Conservation (phyloP, 305 asterid species). For the Solanum hybrid region DNA sequence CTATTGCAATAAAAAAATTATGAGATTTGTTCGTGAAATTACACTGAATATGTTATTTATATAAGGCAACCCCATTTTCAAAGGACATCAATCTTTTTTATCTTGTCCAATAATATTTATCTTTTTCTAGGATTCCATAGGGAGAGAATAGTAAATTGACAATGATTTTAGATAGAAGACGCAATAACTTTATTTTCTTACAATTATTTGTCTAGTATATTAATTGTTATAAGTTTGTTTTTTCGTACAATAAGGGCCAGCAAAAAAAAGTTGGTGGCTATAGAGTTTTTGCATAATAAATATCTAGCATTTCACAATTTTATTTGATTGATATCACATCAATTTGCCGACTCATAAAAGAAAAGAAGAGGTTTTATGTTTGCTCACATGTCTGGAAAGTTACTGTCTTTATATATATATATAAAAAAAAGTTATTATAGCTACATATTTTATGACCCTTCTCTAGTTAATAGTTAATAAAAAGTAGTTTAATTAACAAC, state of each 20-base stretch:
- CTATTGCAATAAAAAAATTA: neutral
- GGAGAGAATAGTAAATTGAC: neutral
- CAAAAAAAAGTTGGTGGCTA: neutral
- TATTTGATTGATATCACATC: neutral
- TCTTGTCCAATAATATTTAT: neutral
- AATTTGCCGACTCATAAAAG: constrained; percentile 5
- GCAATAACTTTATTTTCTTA: neutral
- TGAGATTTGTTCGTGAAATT: neutral
- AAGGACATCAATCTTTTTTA: neutral
- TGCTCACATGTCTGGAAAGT: neutral
- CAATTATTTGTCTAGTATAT: neutral
- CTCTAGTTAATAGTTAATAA: neutral
- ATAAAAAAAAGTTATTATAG: neutral
- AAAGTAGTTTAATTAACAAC: neutral
- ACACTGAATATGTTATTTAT: neutral
- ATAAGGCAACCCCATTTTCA: neutral
- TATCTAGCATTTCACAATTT: neutral
- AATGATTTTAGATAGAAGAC: neutral
- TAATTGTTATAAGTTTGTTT: neutral
- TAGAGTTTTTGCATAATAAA: neutral
- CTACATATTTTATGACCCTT: neutral
- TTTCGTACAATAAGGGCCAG: neutral
- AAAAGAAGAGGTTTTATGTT: neutral
- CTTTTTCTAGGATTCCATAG: neutral
- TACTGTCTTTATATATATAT: neutral